Evolutionary conservation across 805 yeast genomes (phyloP).

Genomic region (Millerozyma acaciae): DNA sequence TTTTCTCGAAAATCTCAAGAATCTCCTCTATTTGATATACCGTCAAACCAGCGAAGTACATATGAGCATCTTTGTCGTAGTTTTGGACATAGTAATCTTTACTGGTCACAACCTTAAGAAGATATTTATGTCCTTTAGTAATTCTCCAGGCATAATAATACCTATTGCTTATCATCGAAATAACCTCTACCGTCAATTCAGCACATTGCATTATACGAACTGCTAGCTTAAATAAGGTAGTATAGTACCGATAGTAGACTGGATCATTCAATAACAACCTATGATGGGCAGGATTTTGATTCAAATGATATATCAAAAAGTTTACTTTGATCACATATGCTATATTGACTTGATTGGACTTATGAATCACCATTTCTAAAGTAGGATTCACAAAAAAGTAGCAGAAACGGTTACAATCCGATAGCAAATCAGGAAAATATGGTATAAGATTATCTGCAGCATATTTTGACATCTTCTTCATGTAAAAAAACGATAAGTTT

Average conservation of each 20-base stretch:
- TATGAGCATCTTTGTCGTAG: slow-evolving; percentile 9
- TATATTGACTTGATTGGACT: slow-evolving; percentile 25
- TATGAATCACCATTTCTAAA: slow-evolving; percentile 28
- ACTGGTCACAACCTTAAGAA: slow-evolving; percentile 26
- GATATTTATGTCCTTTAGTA: slow-evolving; percentile 30
- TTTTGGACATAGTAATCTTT: slow-evolving; percentile 27
- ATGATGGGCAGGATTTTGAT: slow-evolving; percentile 18
- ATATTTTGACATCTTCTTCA: slow-evolving; percentile 29
- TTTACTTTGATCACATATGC: slow-evolving; percentile 30
- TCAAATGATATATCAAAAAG: slow-evolving; percentile 22
- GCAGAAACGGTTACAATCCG: slow-evolving; percentile 28
- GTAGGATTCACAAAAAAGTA: slow-evolving; percentile 36
- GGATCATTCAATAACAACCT: slow-evolving; percentile 12
- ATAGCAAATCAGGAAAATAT: slow-evolving; percentile 32
- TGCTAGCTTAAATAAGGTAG: slow-evolving; percentile 18
- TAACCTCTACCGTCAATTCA: slow-evolving; percentile 30
- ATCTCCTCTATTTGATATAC: slow-evolving; percentile 23
- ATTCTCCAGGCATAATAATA: slow-evolving; percentile 41
- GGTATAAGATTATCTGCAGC: slow-evolving; percentile 32
- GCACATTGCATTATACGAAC: slow-evolving; percentile 23
- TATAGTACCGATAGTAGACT: slow-evolving; percentile 14
- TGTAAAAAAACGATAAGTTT: slow-evolving; percentile 33
- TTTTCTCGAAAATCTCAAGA: slow-evolving; percentile 21
- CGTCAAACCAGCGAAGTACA: slow-evolving; percentile 14
- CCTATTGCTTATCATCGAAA: slow-evolving; percentile 33